Evolutionary conservation across 2,329 filamentous ascomycete genomes (phyloP), one percentile per base, ranked within the genome.

Genomic region (Emergomyces orientalis): DNA sequence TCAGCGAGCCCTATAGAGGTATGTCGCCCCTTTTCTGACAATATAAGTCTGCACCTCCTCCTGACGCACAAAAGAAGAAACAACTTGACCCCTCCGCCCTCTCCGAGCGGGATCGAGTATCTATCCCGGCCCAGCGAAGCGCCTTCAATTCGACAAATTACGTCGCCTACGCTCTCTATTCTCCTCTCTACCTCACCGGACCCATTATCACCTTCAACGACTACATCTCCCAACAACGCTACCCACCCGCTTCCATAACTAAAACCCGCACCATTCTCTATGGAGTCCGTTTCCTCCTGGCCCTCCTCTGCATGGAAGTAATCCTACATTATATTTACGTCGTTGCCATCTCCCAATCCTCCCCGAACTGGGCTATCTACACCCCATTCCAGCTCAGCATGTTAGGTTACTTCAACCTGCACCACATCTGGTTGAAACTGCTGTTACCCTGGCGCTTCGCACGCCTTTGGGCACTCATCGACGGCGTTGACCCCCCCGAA

Each of bases 141-240:
- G 89, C 95, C 71, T 99, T 77, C 66, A 78, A 86, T 72, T 91
- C 94, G 76, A 86, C 88, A 67, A 96, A 95, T 76, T 97, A 96
- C 75, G 73, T 97, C 55, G 91, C 89, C 54, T 99, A 97, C 74
- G 80, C 87, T 47, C 84, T 97, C 63, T 99, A 99, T 73, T 91
- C 91, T 1, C 94, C 94, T 0, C 83, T 99, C 0, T 99, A 97
- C 75, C 83, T 99, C 39, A 85, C 92, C 0, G 94, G 94, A 0
- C 94, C 94, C 0, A 96, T 99, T 70, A 74, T 99, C 65, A 97
- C 92, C 14, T 99, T 97, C 80, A 99, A 99, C 76, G 95, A 99
- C 79, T 99, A 94, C 79, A 87, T 97, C 66, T 89, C 90, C 0
- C 94, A 99, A 74, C 81, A 83, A 65, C 88, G 90, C 67, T 88